Evolutionary conservation across 495 filamentous ascomycete genomes (phyloP), one percentile per base, ranked within the genome.

Genomic region (Penicillium simplicissimum): DNA sequence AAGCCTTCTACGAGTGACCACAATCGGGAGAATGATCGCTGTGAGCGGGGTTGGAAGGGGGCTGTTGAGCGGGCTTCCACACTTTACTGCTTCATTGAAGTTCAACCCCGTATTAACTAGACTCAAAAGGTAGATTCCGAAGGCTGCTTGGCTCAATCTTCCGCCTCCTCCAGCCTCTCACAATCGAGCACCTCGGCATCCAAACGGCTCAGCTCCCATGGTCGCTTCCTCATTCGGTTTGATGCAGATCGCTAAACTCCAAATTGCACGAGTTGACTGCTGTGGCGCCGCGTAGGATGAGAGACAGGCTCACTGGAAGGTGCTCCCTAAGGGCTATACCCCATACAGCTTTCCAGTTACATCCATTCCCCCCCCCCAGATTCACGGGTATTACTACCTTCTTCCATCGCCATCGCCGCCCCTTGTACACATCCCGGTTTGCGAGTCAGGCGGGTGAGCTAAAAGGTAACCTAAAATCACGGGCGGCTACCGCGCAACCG

Each of bases 401-500:
- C 17, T 23, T 3, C 19, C 42, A 45, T 45, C 42, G 42, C 42
- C 8, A 43, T 21, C 38, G 38, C 2, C 8, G n/a, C 31, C n/a
- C 51, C 51, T 15, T 53, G 51, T 19, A 13, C 51, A 19, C 10
- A 53, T 19, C n/a, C 51, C 34, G 31, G 42, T 45, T 42, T 45
- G n/a, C 31, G 15, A 34, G n/a, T 35, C 10, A 28, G 13, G 21
- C 51, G 36, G 23, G 23, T 53, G 28, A 34, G 51, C 33, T 34
- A 53, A 34, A 55, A 42, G 23, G 53, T 14, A 42, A 31, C 53
- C 37, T 40, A 55, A 55, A 55, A 40, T 14, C 3, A 33, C 35
- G 53, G 43, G 63, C 66, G 66, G 66, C 54, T 68, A 63, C 59
- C 63, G 66, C 66, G 66, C 63, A 59, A 57, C 40, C 5, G 34